Evolutionary conservation across 208 protist species (phyloP).

Genomic region (Eutreptiella sp.): DNA sequence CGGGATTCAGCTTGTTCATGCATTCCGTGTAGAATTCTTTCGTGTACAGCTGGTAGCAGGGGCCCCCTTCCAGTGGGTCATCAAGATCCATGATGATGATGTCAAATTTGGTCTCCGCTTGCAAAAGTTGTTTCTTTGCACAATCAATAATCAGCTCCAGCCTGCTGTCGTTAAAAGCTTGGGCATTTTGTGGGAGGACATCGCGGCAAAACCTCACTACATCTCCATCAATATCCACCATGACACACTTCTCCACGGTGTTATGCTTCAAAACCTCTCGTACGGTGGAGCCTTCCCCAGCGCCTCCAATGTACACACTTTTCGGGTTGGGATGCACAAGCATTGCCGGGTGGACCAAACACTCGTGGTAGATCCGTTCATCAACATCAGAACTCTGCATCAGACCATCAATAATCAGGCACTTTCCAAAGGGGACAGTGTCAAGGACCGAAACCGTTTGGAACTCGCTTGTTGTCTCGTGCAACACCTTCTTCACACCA

Average conservation of each 20-base stretch:
- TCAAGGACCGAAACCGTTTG: constrained; percentile 14
- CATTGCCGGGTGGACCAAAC: constrained; percentile 39
- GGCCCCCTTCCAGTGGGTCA: constrained; percentile 45
- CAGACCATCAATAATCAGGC: constrained; percentile 22
- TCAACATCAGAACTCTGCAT: constrained; percentile 15
- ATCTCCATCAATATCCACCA: constrained; percentile 47
- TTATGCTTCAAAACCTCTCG: constrained; percentile 41
- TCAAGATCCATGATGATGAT: constrained; percentile 49
- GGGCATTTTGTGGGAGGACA: constrained; percentile 28
- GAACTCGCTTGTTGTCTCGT: constrained; percentile 7
- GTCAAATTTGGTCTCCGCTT: constrained; percentile 33
- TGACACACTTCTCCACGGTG: constrained; percentile 39
- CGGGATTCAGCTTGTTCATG: constrained; percentile 37
- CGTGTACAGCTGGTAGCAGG: constrained; percentile 44
- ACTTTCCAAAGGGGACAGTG: constrained; percentile 1
- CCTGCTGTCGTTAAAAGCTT: constrained; percentile 22
- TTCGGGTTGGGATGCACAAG: constrained; percentile 37
- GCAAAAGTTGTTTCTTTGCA: constrained; percentile 30
- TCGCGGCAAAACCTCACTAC: constrained; percentile 38
- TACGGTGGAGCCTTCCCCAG: constrained; percentile 39
- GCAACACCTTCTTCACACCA: constrained; percentile 1
- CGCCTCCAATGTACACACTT: constrained; percentile 45
- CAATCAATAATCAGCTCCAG: constrained; percentile 41
- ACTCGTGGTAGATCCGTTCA: constrained; percentile 42
- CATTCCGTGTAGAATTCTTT: constrained; percentile 43